These are phyloP conservation scores for Entomortierella beljakovae DNA, from an alignment of 192 early-diverging fungal genomes.

Conservation along the genomic window DNA sequence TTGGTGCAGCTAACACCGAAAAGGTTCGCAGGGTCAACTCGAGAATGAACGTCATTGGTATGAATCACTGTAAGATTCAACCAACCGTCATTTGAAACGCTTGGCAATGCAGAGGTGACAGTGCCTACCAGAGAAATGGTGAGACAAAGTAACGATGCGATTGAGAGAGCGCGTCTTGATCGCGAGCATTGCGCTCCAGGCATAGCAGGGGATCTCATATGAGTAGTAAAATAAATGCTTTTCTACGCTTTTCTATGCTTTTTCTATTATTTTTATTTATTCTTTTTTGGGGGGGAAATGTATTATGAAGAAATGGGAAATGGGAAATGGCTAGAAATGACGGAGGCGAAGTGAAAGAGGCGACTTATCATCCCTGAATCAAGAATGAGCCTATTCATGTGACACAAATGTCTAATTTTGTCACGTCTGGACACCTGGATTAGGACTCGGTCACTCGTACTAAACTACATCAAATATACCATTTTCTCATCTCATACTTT, in stretches of 20 bases:
- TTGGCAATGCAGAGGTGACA: constrained; percentile 13
- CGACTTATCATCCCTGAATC: no score
- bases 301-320: not conserved
- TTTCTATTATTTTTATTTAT: not conserved
- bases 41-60: constrained; percentile 58
- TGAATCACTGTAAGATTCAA: constrained; percentile 56
- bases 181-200: not conserved
- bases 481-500: no score
- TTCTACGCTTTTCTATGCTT: not conserved
- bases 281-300: no score
- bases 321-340: not conserved
- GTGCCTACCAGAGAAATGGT: not conserved
- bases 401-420: no score
- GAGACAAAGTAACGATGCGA: not conserved
- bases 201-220: constrained; percentile 1
- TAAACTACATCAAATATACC: no score
- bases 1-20: constrained; percentile 45
- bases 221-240: not conserved
- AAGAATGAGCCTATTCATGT: no score
- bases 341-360: no score
- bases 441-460: no score
- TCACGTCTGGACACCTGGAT: no score
- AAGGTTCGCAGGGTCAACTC: constrained; percentile 47
- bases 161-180: not conserved
- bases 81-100: constrained; percentile 26